phyloP scores from a whole-genome alignment of 805 yeast genomes.

The Cyberlindnera maclurae region DNA sequence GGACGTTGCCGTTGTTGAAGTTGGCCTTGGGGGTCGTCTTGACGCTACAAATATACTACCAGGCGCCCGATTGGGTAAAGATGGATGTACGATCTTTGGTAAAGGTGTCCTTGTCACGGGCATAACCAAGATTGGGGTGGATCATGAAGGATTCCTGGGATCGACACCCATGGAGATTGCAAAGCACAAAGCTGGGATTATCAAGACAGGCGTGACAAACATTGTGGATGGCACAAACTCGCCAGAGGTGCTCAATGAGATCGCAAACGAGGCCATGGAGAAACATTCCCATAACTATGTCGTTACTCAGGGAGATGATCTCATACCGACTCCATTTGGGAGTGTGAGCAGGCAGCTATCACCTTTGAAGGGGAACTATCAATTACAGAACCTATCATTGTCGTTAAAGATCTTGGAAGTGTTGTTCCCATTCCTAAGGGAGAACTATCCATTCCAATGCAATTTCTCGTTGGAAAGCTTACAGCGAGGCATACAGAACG shows the following conservation, averaged over 20 bases:
- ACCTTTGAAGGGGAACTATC: constrained; percentile 71
- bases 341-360: constrained; percentile 27
- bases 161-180: constrained; percentile 60
- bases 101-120: constrained; percentile 54
- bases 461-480: constrained; percentile 31
- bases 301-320: constrained; percentile 7
- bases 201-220: constrained; percentile 48
- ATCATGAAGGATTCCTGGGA: constrained; percentile 78
- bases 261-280: constrained; percentile 31
- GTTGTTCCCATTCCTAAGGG: constrained; percentile 19
- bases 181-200: constrained; percentile 77
- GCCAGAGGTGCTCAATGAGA: constrained; percentile 39
- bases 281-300: constrained; percentile 25
- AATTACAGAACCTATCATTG: constrained; percentile 58
- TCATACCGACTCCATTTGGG: constrained; percentile 28
- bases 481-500: constrained; percentile 42
- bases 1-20: constrained; percentile 81
- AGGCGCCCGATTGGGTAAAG: constrained; percentile 15
- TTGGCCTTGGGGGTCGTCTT: constrained; percentile 83
- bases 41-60: constrained; percentile 82
- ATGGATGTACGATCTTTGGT: constrained; percentile 6
- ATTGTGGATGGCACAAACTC: constrained; percentile 69
- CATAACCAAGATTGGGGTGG: constrained; percentile 79
- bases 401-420: constrained; percentile 52
- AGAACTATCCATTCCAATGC: constrained; percentile 18